Evolutionary conservation across 345 rosid genomes (phyloP).

Genomic region (Cardamine resedifolia): DNA sequence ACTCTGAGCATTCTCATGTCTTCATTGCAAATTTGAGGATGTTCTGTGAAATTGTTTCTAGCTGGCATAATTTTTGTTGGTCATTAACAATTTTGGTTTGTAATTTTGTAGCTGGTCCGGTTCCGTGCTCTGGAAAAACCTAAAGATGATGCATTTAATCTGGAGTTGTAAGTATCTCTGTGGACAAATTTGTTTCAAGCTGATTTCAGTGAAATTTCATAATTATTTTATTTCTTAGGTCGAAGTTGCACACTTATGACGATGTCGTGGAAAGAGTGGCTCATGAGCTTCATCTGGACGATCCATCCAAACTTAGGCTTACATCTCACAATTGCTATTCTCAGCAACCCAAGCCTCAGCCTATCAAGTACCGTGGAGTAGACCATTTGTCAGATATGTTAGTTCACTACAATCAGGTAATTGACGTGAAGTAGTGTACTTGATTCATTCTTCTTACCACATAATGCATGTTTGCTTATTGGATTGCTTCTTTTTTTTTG

Average conservation of each 20-base stretch:
- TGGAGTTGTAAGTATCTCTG: conserved; percentile 75
- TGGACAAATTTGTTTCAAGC: conserved; percentile 18
- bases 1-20: conserved; percentile 4
- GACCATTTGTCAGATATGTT: conserved; percentile 89
- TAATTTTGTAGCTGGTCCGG: conserved; percentile 64
- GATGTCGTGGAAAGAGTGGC: conserved; percentile 95
- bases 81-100: conserved; percentile 15
- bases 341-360: conserved; percentile 98
- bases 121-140: conserved; percentile 87
- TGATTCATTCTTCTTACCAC: conserved; percentile 22
- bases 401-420: conserved; percentile 90
- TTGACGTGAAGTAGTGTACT: not conserved
- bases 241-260: conserved; percentile 84
- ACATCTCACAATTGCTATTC: conserved; percentile 99
- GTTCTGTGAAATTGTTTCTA: conserved; percentile 8
- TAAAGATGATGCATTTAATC: conserved; percentile 84
- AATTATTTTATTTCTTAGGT: conserved; percentile 50
- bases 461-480: conserved; percentile 29
- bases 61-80: conserved; percentile 1
- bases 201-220: conserved; percentile 7
- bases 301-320: conserved; percentile 88
- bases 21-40: not conserved
- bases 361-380: conserved; percentile 84
- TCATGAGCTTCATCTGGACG: conserved; percentile 71
- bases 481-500: not conserved